These are phyloP conservation scores for Orbilia oligospora DNA, from an alignment of 2,329 filamentous ascomycete species.

Conservation along the genomic window DNA sequence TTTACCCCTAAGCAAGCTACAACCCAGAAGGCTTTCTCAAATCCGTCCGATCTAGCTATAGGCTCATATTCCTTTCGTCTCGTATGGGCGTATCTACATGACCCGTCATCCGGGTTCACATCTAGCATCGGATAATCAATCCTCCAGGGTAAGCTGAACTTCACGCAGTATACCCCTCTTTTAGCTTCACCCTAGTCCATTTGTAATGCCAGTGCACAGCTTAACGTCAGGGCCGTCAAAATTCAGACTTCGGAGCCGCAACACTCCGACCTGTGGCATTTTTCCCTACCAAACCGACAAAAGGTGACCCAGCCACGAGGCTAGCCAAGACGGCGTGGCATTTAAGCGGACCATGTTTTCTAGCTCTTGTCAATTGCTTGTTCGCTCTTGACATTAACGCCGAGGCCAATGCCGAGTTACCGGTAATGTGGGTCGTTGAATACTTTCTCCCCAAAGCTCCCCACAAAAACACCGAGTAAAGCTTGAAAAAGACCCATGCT, in stretches of 20 bases:
- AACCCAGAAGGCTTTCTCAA: too few relatives aligned
- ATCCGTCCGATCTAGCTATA: neutral
- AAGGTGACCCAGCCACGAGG: neutral
- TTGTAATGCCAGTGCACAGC: too few relatives aligned
- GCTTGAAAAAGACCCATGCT: neutral
- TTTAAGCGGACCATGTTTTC: slow-evolving; percentile 53
- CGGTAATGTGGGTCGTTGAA: slow-evolving; percentile 30
- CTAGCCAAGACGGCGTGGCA: slow-evolving; percentile 51
- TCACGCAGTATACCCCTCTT: neutral
- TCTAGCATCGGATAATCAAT: slow-evolving; percentile 13
- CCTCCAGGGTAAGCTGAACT: neutral
- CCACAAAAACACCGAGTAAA: slow-evolving; percentile 16
- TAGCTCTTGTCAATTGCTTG: slow-evolving; percentile 26
- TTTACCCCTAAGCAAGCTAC: neutral
- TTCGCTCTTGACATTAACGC: slow-evolving; percentile 13
- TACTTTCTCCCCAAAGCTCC: slow-evolving; percentile 1
- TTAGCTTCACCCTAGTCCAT: neutral
- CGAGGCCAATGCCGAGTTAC: slow-evolving; percentile 36
- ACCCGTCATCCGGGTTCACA: neutral
- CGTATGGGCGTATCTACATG: neutral
- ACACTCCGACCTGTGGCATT: slow-evolving; percentile 16
- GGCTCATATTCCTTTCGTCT: neutral
- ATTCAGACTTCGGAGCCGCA: slow-evolving; percentile 14
- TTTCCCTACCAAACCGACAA: neutral
- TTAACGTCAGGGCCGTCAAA: too few relatives aligned